A percentile compares a stretch with the other conserved stretches of the same genome.
phyloP scores from a whole-genome alignment of 2,329 filamentous ascomycete species.

The Aspergillus eucalypticola region DNA sequence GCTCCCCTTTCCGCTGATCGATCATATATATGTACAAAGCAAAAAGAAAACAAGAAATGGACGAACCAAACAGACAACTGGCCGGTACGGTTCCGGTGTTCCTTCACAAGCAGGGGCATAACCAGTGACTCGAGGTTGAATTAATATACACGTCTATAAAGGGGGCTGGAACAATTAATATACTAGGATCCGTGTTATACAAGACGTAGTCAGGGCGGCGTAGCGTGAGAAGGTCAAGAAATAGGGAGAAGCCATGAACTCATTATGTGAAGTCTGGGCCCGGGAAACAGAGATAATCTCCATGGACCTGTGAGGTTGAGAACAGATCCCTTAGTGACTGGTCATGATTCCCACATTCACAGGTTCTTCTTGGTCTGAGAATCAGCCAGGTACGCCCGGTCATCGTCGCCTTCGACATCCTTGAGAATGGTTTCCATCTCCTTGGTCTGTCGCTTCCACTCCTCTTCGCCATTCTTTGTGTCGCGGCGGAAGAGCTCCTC shows the following conservation, averaged over 20 bases:
- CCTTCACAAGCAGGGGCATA: neutral
- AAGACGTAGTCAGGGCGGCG: slow-evolving; percentile 8
- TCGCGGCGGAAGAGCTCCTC: slow-evolving; percentile 81
- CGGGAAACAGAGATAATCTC: neutral
- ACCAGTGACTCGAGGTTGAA: neutral
- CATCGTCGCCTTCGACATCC: slow-evolving; percentile 66
- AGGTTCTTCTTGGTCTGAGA: slow-evolving; percentile 39
- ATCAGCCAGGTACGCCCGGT: slow-evolving; percentile 44
- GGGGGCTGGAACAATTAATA: slow-evolving; percentile 10
- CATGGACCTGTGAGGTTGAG: neutral
- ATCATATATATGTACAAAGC: slow-evolving; percentile 14
- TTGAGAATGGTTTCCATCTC: slow-evolving; percentile 76
- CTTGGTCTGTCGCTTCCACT: slow-evolving; percentile 75
- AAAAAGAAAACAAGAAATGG: neutral
- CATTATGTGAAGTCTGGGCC: slow-evolving; percentile 14
- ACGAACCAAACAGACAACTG: neutral
- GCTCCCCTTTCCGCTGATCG: neutral
- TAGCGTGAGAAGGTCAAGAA: neutral
- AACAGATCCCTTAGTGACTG: neutral
- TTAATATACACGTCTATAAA: slow-evolving; percentile 12
- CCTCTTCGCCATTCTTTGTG: slow-evolving; percentile 76
- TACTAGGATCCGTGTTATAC: slow-evolving; percentile 18
- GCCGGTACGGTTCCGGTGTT: neutral
- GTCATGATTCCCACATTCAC: slow-evolving; percentile 21
- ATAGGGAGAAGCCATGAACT: slow-evolving; percentile 15